phyloP scores from a whole-genome alignment of 164 flowering plant genomes.

The Vitis labrusca region DNA sequence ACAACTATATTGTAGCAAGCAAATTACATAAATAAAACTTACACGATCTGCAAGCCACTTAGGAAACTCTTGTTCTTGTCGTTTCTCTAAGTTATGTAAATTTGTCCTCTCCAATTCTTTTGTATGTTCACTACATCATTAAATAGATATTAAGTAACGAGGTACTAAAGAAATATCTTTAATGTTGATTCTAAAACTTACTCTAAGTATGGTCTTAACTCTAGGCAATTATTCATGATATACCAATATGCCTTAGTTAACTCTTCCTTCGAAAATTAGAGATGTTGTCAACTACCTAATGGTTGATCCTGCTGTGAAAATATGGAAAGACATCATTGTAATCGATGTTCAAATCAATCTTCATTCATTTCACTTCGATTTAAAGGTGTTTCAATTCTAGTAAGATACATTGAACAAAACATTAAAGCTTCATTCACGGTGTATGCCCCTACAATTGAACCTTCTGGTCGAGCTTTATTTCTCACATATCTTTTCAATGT shows the following conservation, averaged over 20 bases:
- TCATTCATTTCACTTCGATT: neutral
- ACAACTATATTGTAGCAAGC: no score
- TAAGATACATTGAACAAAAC: conserved; percentile 2
- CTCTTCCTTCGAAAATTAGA: neutral
- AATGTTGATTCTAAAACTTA: no score
- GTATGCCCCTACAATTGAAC: neutral
- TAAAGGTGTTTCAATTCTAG: neutral
- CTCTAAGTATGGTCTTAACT: neutral
- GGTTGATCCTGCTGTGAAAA: neutral
- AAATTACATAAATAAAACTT: no score
- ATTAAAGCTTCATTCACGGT: neutral
- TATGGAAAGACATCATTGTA: neutral
- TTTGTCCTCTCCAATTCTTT: no score
- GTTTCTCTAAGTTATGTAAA: no score
- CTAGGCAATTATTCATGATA: neutral
- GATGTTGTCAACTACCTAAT: neutral
- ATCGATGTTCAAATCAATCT: neutral
- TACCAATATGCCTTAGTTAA: neutral
- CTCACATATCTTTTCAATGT: no score
- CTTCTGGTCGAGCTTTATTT: no score
- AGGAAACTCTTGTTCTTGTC: no score
- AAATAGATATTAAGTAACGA: no score
- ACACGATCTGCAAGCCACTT: no score
- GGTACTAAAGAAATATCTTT: no score
- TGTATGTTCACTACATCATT: no score